Evolutionary conservation across 805 yeast genomes (phyloP), one percentile per base, ranked within the genome.

Genomic region (Metschnikowia peoriensis): DNA sequence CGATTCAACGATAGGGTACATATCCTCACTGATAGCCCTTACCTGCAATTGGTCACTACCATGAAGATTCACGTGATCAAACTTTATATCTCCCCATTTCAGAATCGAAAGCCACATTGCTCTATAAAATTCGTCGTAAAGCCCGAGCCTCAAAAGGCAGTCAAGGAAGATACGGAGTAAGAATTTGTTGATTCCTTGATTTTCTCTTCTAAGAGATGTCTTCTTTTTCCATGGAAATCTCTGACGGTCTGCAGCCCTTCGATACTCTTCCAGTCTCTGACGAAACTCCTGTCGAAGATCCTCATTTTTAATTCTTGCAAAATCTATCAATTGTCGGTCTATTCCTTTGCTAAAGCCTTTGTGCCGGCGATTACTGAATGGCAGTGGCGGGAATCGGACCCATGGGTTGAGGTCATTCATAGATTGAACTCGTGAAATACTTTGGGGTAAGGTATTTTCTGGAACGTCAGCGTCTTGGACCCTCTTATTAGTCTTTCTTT

Each of bases 31-130:
- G 15, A 46, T 28, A 4, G 49, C 57, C 10, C 49, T 43, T 12
- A 22, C 29, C 34, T 37, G 44, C 38, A 43, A 29, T 7, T 39
- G 37, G 4, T 35, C 28, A 5, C 15, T 28, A 12, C 22, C 34
- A 9, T 46, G 47, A n/a, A 57, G 52, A 22, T 44, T 22, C 10
- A 40, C 37, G 7, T 39, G 46, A 29, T 55, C 56, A 4, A 57
- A 39, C 32, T 44, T 46, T 38, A 57, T 45, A 2, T 73, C 75
- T 7, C 72, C 77, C 71, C 73, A 72, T 45, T 61, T 62, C 50
- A 61, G 59, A 35, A 73, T 60, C 2, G 66, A 53, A 45, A 64
- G 66, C 77, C 76, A 73, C 37, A 69, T 58, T 6, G 67, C 62
- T 17, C 60, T 49, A 35, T 66, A 52, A 49, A 69, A 69, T 47